A percentile compares a stretch with the other conserved stretches of the same genome.
Conservation (phyloP, 1,284 basidiomycete genomes). For the Exsudoporus floridanus region DNA sequence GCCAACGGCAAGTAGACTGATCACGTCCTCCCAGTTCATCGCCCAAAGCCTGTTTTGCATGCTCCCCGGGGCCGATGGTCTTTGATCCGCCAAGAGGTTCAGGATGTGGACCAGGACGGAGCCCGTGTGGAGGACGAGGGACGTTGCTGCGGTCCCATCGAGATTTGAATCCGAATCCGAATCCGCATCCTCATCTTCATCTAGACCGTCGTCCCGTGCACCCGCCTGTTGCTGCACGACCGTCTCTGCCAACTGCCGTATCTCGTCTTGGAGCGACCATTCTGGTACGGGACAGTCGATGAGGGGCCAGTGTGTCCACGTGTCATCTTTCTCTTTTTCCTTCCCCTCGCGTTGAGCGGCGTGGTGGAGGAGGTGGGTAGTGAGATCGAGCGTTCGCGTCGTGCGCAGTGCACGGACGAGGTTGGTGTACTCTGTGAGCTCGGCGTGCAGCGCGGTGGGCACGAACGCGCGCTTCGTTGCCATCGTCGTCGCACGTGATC, state of each 20-base stretch:
- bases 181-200: too few species aligned
- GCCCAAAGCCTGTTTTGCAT: conserved; percentile 35
- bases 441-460: conserved; percentile 23
- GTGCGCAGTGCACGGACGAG: conserved; percentile 30
- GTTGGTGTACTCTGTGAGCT: conserved; percentile 28
- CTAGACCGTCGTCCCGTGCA: not conserved
- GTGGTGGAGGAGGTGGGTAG: conserved; percentile 27
- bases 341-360: conserved; percentile 6
- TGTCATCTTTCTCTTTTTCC: conserved; percentile 7
- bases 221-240: conserved; percentile 2
- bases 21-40: conserved; percentile 35
- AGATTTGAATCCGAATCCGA: conserved; percentile 11
- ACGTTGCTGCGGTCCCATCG: conserved; percentile 6
- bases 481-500: not conserved
- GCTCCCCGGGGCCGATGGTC: conserved; percentile 31
- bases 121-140: conserved; percentile 16
- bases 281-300: conserved; percentile 33
- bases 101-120: conserved; percentile 24
- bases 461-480: conserved; percentile 16
- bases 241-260: conserved; percentile 17
- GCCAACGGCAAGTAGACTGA: conserved; percentile 24
- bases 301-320: conserved; percentile 34
- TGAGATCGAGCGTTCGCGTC: conserved; percentile 27
- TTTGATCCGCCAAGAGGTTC: conserved; percentile 27
- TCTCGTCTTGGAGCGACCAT: conserved; percentile 31